These are phyloP conservation scores for Penicillium flavigenum DNA, from an alignment of 495 filamentous ascomycete species.

Conservation along the genomic window DNA sequence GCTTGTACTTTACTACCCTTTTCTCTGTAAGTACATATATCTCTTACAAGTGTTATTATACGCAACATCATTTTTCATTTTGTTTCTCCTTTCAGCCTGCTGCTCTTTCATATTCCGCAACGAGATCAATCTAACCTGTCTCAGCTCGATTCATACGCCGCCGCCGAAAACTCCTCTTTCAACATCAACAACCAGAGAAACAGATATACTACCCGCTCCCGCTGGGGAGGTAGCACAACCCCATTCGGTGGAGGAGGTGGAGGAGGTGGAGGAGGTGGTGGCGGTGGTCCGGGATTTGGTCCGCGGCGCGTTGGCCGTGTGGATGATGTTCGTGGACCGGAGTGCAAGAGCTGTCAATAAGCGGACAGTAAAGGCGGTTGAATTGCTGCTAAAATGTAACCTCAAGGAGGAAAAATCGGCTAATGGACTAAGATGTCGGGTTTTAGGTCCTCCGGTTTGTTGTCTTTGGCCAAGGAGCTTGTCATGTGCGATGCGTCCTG, in stretches of 20 bases:
- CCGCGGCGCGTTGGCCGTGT: constrained; percentile 38
- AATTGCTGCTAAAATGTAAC: not conserved
- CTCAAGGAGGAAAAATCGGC: not conserved
- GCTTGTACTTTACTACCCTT: constrained; percentile 44
- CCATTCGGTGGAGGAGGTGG: constrained; percentile 15
- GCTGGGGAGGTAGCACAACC: constrained; percentile 31
- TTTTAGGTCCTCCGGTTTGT: not conserved
- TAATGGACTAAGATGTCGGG: not conserved
- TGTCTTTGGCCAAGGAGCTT: not conserved
- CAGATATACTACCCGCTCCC: constrained; percentile 20
- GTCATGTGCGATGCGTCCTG: constrained; percentile 5
- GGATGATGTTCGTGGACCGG: constrained; percentile 44
- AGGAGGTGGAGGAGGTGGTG: constrained; percentile 27
- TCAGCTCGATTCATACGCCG: constrained; percentile 64
- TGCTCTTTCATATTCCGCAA: not conserved
- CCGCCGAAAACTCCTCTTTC: constrained; percentile 63
- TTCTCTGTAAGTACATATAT: constrained; percentile 34
- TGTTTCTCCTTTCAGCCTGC: not conserved
- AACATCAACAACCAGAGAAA: constrained; percentile 46
- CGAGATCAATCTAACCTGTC: constrained; percentile 1
- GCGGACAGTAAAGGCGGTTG: not conserved
- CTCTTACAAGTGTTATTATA: not conserved
- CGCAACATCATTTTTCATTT: not conserved
- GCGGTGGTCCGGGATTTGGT: constrained; percentile 32
- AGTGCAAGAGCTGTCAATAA: constrained; percentile 37